Conservation (phyloP, 805 yeast species). For the Ogataea minuta region DNA sequence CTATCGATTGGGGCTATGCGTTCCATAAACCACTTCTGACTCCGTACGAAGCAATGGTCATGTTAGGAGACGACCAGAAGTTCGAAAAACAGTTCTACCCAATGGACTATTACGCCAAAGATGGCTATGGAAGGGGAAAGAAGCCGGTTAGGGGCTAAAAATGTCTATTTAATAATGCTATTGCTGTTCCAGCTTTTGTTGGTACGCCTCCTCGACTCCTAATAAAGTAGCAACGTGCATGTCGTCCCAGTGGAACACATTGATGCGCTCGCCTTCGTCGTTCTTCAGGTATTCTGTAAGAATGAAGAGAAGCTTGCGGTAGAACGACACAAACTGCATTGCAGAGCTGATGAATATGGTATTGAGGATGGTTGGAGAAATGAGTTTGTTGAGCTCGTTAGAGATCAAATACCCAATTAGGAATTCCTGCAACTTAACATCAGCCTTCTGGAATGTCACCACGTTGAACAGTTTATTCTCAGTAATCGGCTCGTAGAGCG, state of each 20-base stretch:
- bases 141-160: slow-evolving; percentile 41
- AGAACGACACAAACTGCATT: slow-evolving; percentile 47
- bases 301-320: slow-evolving; percentile 39
- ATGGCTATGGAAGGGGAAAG: slow-evolving; percentile 90
- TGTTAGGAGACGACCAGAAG: slow-evolving; percentile 67
- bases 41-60: slow-evolving; percentile 94
- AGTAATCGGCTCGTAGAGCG: slow-evolving; percentile 60
- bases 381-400: slow-evolving; percentile 51
- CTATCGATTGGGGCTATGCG: slow-evolving; percentile 99
- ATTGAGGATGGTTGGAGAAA: slow-evolving; percentile 62
- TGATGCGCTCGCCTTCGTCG: slow-evolving; percentile 22
- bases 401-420: slow-evolving; percentile 64
- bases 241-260: slow-evolving; percentile 52
- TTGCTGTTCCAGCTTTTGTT: slow-evolving; percentile 15
- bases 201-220: slow-evolving; percentile 55
- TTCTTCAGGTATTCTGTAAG: slow-evolving; percentile 38
- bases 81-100: slow-evolving; percentile 75
- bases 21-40: slow-evolving; percentile 88
- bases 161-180: slow-evolving; percentile 2
- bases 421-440: slow-evolving; percentile 45
- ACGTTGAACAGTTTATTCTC: slow-evolving; percentile 58
- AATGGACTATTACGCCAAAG: slow-evolving; percentile 90
- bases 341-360: slow-evolving; percentile 52
- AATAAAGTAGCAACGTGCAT: slow-evolving; percentile 63
- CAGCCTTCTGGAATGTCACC: slow-evolving; percentile 43